These are phyloP conservation scores for Viola pubescens DNA, from an alignment of 441 rosid genomes.

Conservation along the genomic window DNA sequence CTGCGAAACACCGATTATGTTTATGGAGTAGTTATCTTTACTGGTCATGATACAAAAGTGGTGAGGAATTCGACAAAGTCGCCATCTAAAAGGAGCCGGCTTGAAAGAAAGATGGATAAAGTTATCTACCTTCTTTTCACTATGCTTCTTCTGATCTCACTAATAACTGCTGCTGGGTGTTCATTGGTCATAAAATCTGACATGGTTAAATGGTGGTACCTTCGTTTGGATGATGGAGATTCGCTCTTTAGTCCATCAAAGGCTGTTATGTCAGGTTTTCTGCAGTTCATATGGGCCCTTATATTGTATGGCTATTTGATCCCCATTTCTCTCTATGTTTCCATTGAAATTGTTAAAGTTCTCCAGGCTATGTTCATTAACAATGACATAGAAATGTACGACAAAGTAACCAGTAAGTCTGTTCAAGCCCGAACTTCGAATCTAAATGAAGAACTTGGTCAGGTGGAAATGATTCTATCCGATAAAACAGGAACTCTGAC, in stretches of 20 bases:
- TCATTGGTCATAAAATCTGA: constrained; percentile 27
- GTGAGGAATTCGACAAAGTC: constrained; percentile 53
- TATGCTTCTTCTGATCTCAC: constrained; percentile 45
- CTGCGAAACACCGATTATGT: constrained; percentile 62
- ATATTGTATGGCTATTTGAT: constrained; percentile 73
- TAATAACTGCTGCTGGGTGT: constrained; percentile 45
- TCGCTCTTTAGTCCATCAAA: constrained; percentile 35
- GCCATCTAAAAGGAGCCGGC: constrained; percentile 59
- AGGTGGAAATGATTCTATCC: constrained; percentile 63
- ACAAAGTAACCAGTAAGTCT: constrained; percentile 41
- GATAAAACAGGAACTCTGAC: constrained; percentile 91
- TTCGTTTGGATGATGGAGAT: constrained; percentile 22
- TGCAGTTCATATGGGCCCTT: constrained; percentile 51
- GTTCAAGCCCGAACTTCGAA: constrained; percentile 72
- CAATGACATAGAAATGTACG: constrained; percentile 57
- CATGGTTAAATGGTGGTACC: constrained; percentile 61
- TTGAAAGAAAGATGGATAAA: constrained; percentile 64
- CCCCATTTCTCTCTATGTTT: constrained; percentile 79
- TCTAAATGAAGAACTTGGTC: constrained; percentile 78
- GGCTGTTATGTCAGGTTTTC: constrained; percentile 34
- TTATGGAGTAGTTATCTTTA: constrained; percentile 63
- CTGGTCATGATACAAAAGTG: constrained; percentile 64
- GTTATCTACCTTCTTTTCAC: constrained; percentile 59
- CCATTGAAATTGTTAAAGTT: constrained; percentile 76
- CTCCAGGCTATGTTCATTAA: constrained; percentile 65